Conservation (phyloP, 768 basidiomycete species). For the Agrocybe pediades region DNA sequence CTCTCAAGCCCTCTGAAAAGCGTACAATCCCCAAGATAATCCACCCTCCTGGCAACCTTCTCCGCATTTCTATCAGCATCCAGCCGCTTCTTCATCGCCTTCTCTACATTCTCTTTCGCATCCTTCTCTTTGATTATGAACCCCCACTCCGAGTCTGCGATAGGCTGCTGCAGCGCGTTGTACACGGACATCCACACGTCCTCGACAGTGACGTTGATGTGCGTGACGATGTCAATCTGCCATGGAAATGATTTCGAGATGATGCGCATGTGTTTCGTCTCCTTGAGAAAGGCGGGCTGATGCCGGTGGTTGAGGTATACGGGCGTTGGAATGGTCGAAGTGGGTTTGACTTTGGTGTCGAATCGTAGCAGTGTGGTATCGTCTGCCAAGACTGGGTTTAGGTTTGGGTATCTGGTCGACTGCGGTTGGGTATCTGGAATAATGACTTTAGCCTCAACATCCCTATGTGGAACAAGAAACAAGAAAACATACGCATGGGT, state of each 20-base stretch:
- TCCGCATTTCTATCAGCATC: constrained; percentile 37
- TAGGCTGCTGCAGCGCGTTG: constrained; percentile 48
- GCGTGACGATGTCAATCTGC: constrained; percentile 54
- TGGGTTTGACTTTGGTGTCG: constrained; percentile 47
- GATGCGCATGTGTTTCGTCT: constrained; percentile 48
- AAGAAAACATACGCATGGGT: not conserved
- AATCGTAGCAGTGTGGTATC: constrained; percentile 52
- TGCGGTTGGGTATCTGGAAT: not conserved
- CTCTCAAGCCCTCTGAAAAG: constrained; percentile 64
- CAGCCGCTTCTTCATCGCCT: constrained; percentile 49
- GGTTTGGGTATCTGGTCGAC: constrained; percentile 45
- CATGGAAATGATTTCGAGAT: constrained; percentile 48
- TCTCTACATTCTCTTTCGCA: constrained; percentile 45
- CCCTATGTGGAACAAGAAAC: not conserved
- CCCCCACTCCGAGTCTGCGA: constrained; percentile 73
- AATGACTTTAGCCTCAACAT: not conserved
- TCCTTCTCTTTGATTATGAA: constrained; percentile 47
- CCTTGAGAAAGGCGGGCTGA: constrained; percentile 36
- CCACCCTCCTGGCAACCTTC: constrained; percentile 52
- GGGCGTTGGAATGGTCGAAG: constrained; percentile 40
- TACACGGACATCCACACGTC: constrained; percentile 59
- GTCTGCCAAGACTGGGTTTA: constrained; percentile 55
- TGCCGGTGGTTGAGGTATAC: constrained; percentile 41
- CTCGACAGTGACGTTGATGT: constrained; percentile 46
- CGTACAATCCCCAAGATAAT: constrained; percentile 61